A percentile compares a stretch with the other conserved stretches of the same genome.
Evolutionary conservation across 495 filamentous ascomycete genomes (phyloP).

Genomic region (Lepidopterella palustris): DNA sequence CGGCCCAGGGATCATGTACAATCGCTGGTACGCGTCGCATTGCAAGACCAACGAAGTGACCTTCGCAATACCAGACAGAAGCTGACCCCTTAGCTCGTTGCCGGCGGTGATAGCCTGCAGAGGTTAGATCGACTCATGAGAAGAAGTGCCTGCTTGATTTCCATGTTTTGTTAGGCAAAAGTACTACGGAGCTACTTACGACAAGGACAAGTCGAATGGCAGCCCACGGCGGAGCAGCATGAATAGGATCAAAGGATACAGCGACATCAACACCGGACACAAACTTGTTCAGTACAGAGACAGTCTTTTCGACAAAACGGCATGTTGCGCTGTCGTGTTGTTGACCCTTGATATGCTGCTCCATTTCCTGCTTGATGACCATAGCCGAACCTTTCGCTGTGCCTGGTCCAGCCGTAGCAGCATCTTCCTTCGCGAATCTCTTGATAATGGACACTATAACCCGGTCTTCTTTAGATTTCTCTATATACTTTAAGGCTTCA

Average conservation of each 20-base stretch:
- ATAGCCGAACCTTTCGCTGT: neutral
- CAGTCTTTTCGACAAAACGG: neutral
- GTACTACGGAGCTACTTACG: neutral
- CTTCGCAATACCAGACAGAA: neutral
- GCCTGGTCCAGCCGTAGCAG: neutral
- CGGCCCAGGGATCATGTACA: neutral
- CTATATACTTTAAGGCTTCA: neutral
- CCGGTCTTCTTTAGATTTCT: neutral
- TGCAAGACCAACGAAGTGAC: neutral
- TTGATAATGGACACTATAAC: neutral
- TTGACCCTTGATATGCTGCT: neutral
- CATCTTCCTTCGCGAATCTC: neutral
- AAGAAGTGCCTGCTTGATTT: neutral
- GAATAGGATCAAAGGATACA: neutral
- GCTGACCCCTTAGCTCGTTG: neutral
- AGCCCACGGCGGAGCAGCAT: neutral
- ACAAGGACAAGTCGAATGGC: neutral
- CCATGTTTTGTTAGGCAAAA: neutral
- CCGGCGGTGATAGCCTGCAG: neutral
- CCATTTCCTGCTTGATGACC: neutral
- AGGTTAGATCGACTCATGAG: neutral
- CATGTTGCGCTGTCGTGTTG: neutral
- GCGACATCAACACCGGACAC: neutral
- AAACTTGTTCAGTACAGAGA: neutral
- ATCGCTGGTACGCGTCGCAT: neutral